phyloP scores from a whole-genome alignment of 192 early-diverging fungal genomes.

The Haplosporangium gracile region DNA sequence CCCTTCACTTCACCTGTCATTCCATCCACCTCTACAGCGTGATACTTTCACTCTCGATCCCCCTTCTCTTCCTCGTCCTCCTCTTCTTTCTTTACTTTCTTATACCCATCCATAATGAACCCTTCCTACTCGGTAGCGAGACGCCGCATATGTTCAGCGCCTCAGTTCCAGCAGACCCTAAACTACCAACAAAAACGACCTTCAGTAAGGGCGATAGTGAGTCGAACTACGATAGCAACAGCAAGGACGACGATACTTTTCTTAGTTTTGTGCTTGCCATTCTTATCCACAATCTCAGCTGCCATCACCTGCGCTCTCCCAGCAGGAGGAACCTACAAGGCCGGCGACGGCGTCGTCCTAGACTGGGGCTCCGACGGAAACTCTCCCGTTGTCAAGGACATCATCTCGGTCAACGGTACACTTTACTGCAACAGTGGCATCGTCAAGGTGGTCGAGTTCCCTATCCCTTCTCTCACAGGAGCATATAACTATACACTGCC shows the following conservation, averaged over 20 bases:
- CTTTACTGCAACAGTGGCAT: conserved; percentile 35
- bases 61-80: neutral
- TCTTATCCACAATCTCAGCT: conserved; percentile 9
- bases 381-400: conserved; percentile 15
- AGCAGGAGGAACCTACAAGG: conserved; percentile 39
- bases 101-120: neutral
- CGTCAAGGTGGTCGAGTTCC: conserved; percentile 16
- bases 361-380: conserved; percentile 38
- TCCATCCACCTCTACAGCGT: too few species aligned
- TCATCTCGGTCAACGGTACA: conserved; percentile 30
- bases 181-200: neutral
- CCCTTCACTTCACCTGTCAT: too few species aligned
- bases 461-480: conserved; percentile 24
- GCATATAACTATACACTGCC: conserved; percentile 45
- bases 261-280: neutral
- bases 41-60: too few species aligned
- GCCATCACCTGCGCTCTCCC: conserved; percentile 46
- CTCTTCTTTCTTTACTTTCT: neutral
- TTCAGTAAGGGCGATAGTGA: neutral
- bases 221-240: neutral
- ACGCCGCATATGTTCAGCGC: neutral
- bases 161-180: neutral
- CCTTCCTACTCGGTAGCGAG: neutral
- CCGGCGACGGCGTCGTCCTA: conserved; percentile 35
- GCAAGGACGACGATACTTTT: neutral